A percentile compares a stretch with the other conserved stretches of the same genome.
phyloP scores from a whole-genome alignment of 1,139 yeast genomes.

The Kurtzmaniella natalensis region DNA sequence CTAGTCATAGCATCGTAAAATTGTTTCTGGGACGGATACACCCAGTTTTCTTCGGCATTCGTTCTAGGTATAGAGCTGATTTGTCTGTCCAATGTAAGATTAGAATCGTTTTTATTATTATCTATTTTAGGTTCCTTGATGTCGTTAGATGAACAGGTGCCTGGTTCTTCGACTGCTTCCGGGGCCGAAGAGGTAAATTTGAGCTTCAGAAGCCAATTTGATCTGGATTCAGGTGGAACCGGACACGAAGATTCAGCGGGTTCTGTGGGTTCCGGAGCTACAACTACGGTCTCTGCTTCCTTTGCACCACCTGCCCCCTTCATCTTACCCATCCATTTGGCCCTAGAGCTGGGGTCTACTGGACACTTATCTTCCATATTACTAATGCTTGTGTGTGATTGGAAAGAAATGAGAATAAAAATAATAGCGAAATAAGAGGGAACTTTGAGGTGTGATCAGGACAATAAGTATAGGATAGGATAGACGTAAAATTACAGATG shows the following conservation, averaged over 20 bases:
- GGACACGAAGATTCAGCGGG: slow-evolving; percentile 67
- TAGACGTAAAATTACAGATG: no score
- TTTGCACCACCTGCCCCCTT: slow-evolving; percentile 2
- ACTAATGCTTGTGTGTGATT: slow-evolving; percentile 1
- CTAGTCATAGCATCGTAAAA: slow-evolving; percentile 92
- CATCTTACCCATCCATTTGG: slow-evolving; percentile 14
- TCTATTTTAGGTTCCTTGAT: slow-evolving; percentile 17
- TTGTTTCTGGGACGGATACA: slow-evolving; percentile 93
- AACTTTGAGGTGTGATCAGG: no score
- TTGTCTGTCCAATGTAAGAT: slow-evolving; percentile 65
- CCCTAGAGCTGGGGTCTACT: slow-evolving; percentile 20
- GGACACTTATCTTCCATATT: slow-evolving; percentile 19
- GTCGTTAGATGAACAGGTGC: slow-evolving; percentile 45
- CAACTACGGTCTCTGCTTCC: slow-evolving; percentile 12
- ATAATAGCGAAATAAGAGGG: no score
- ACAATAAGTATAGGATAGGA: no score
- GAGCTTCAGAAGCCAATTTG: slow-evolving; percentile 43
- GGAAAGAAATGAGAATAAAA: no score
- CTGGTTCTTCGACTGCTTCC: slow-evolving; percentile 38
- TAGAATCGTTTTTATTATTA: slow-evolving; percentile 18
- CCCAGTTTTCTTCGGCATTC: slow-evolving; percentile 65
- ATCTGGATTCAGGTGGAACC: slow-evolving; percentile 59
- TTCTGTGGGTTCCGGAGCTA: no score
- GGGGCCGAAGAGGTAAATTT: slow-evolving; percentile 32
- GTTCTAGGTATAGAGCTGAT: slow-evolving; percentile 85